Evolutionary conservation across 2,329 filamentous ascomycete species (phyloP).

Genomic region (Calonectria honghensis): DNA sequence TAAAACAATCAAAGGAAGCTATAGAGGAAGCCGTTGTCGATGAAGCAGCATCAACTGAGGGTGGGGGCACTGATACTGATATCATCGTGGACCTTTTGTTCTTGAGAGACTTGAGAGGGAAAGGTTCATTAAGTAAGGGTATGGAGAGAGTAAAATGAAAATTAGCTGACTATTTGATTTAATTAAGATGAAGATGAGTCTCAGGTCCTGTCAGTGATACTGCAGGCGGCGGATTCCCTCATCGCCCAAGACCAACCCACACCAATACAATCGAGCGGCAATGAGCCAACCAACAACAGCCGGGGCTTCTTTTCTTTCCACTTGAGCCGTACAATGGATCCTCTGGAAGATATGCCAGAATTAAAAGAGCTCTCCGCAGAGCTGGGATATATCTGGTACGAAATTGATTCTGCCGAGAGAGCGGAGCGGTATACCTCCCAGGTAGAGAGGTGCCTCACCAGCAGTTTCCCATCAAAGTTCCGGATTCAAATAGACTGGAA

Average conservation of each 20-base stretch:
- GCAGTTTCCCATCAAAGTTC: not conserved
- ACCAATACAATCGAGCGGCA: not conserved
- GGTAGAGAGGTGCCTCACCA: not conserved
- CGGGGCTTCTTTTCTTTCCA: not conserved
- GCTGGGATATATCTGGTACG: slow-evolving; percentile 1
- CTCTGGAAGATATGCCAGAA: not conserved
- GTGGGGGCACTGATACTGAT: not conserved
- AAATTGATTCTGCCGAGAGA: not conserved
- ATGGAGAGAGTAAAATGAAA: not conserved
- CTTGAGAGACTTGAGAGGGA: not conserved
- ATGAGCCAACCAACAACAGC: not conserved
- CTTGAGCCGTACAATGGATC: not conserved
- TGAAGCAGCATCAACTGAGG: not conserved
- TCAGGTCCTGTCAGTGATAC: not conserved
- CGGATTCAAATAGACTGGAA: slow-evolving; percentile 1
- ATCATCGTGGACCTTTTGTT: not conserved
- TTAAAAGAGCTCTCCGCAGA: not conserved
- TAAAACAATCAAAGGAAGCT: not conserved
- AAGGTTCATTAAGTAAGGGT: not conserved
- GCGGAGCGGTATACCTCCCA: not conserved
- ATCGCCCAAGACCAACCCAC: not conserved
- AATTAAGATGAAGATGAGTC: not conserved
- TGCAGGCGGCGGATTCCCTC: not conserved
- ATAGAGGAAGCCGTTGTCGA: not conserved
- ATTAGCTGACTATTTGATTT: not conserved